Percentiles rank a stretch among this genome's conserved stretches.
Conservation (phyloP, 495 filamentous ascomycete species). For the Aspergillus ostianus region DNA sequence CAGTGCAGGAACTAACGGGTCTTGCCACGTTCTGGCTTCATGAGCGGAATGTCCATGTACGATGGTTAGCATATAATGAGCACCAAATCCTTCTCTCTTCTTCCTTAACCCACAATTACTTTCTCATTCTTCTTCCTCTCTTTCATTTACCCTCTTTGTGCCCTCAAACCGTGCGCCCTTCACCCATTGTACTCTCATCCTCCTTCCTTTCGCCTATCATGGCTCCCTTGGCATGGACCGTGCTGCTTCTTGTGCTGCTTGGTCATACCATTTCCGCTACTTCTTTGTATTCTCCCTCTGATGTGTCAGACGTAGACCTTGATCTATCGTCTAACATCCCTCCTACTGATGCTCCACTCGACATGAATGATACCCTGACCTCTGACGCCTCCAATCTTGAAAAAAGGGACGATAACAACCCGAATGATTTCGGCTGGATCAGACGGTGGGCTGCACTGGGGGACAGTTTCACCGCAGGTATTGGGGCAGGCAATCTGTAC, state of each 20-base stretch:
- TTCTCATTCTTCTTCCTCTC: too few species aligned
- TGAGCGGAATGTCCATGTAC: too few species aligned
- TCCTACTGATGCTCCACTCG: too few species aligned
- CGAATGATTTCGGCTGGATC: conserved; percentile 25
- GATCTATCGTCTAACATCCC: not conserved
- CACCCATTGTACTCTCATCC: not conserved
- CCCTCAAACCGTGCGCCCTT: too few species aligned
- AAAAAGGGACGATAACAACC: not conserved
- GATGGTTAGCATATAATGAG: too few species aligned
- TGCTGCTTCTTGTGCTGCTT: not conserved
- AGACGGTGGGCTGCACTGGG: conserved; percentile 30
- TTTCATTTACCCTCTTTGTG: too few species aligned
- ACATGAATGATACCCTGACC: not conserved
- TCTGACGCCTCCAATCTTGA: conserved; percentile 7
- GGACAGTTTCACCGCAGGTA: conserved; percentile 35
- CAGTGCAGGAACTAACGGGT: too few species aligned
- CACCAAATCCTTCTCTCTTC: too few species aligned
- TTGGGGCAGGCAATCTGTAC: conserved; percentile 23
- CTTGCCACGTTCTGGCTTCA: too few species aligned
- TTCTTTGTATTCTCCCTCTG: not conserved
- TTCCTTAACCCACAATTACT: too few species aligned
- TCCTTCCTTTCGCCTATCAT: not conserved
- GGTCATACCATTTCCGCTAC: not conserved
- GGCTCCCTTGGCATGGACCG: not conserved
- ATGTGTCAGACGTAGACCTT: not conserved